A percentile compares a stretch with the other conserved stretches of the same genome.
These are phyloP conservation scores for Cornus kousa DNA, from an alignment of 148 eudicot species.

Conservation along the genomic window DNA sequence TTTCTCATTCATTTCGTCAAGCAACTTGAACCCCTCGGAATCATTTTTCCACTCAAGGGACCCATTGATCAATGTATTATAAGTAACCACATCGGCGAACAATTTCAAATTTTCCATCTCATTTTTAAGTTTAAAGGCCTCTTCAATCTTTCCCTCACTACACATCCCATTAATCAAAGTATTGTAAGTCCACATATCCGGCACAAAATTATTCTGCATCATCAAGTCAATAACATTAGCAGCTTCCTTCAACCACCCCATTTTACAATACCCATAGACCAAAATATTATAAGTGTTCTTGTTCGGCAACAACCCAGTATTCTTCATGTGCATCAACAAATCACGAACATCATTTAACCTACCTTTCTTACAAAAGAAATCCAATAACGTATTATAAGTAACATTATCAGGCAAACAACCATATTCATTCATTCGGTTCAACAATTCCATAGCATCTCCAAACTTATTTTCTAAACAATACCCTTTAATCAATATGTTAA, in stretches of 20 bases:
- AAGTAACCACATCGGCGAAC: constrained; percentile 63
- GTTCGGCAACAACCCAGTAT: constrained; percentile 49
- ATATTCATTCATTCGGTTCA: constrained; percentile 46
- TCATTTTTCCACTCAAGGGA: constrained; percentile 35
- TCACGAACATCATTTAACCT: constrained; percentile 59
- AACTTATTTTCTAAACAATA: constrained; percentile 55
- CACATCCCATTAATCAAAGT: constrained; percentile 64
- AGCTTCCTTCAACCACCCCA: constrained; percentile 77
- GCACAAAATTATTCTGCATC: constrained; percentile 49
- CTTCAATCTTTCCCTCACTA: constrained; percentile 55
- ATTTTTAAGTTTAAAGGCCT: constrained; percentile 52
- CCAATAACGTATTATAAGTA: constrained; percentile 70
- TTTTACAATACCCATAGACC: constrained; percentile 77
- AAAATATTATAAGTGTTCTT: constrained; percentile 65
- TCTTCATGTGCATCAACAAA: constrained; percentile 71
- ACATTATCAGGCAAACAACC: constrained; percentile 59
- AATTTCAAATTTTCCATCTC: constrained; percentile 63
- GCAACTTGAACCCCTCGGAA: constrained; percentile 45
- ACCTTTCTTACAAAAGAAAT: constrained; percentile 63
- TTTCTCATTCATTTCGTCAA: constrained; percentile 64
- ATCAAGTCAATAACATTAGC: constrained; percentile 62
- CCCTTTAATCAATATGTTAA: constrained; percentile 68
- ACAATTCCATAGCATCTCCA: constrained; percentile 53
- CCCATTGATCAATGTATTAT: constrained; percentile 70
- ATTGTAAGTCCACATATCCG: constrained; percentile 84